phyloP scores from a whole-genome alignment of 129 eudicot species.

The Tanacetum coccineum region DNA sequence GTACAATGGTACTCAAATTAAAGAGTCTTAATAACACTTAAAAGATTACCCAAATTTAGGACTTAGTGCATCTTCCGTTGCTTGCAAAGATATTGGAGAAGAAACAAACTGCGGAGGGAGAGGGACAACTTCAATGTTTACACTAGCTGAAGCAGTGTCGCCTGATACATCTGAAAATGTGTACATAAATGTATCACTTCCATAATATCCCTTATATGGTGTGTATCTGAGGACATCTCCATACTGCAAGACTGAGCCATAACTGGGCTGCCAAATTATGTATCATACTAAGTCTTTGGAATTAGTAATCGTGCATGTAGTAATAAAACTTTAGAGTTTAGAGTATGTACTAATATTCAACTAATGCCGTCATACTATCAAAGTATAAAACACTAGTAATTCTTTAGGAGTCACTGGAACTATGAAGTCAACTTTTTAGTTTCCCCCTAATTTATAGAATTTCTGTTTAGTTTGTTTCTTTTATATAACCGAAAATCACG shows the following conservation, averaged over 20 bases:
- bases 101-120: slow-evolving; percentile 85
- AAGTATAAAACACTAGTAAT: too few relatives aligned
- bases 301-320: background rate
- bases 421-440: too few relatives aligned
- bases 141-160: slow-evolving; percentile 50
- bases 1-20: background rate
- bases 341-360: too few relatives aligned
- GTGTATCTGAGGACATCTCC: slow-evolving; percentile 65
- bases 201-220: slow-evolving; percentile 72
- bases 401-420: too few relatives aligned
- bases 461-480: too few relatives aligned
- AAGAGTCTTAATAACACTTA: background rate
- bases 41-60: slow-evolving; percentile 72
- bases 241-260: slow-evolving; percentile 69
- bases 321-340: too few relatives aligned
- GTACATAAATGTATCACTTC: slow-evolving; percentile 69
- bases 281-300: background rate
- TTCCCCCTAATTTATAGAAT: too few relatives aligned
- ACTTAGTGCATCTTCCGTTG: slow-evolving; percentile 61
- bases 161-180: slow-evolving; percentile 42
- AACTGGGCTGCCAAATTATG: slow-evolving; percentile 59
- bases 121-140: slow-evolving; percentile 52
- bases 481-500: too few relatives aligned
- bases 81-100: slow-evolving; percentile 54
- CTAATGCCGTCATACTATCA: too few relatives aligned